Evolutionary conservation across 495 filamentous ascomycete species (phyloP).

Genomic region (Pyronema omphalodes): DNA sequence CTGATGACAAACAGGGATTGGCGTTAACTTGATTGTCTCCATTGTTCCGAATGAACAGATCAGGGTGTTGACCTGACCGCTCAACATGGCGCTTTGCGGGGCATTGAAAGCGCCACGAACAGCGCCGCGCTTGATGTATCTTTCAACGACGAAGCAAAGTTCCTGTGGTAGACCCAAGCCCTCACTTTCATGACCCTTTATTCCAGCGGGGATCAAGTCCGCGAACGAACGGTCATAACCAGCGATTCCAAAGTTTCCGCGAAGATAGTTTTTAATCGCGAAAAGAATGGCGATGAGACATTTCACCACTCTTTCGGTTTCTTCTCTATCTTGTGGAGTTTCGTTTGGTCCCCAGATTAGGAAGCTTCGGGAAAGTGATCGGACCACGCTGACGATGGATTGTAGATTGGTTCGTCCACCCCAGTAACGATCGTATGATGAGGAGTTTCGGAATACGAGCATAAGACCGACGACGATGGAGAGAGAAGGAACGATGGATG

Average conservation of each 20-base stretch:
- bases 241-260: slow-evolving; percentile 51
- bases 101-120: slow-evolving; percentile 24
- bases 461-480: slow-evolving; percentile 66
- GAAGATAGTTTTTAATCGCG: slow-evolving; percentile 55
- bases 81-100: slow-evolving; percentile 29
- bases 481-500: slow-evolving; percentile 52
- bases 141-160: slow-evolving; percentile 48
- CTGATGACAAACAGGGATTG: slow-evolving; percentile 59
- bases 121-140: slow-evolving; percentile 46
- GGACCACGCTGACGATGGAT: slow-evolving; percentile 38
- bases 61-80: slow-evolving; percentile 41
- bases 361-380: slow-evolving; percentile 45
- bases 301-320: slow-evolving; percentile 33
- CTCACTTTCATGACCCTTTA: slow-evolving; percentile 43
- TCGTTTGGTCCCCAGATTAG: slow-evolving; percentile 27
- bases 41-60: slow-evolving; percentile 49
- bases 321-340: slow-evolving; percentile 38
- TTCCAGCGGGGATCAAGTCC: slow-evolving; percentile 38
- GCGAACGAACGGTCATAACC: slow-evolving; percentile 36
- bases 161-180: slow-evolving; percentile 49
- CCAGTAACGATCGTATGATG: slow-evolving; percentile 57
- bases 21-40: slow-evolving; percentile 55
- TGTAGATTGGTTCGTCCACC: slow-evolving; percentile 44
- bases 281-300: slow-evolving; percentile 45
- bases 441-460: slow-evolving; percentile 62